phyloP scores from a whole-genome alignment of 2,329 filamentous ascomycete genomes.

The Drechslerella coelobrocha region DNA sequence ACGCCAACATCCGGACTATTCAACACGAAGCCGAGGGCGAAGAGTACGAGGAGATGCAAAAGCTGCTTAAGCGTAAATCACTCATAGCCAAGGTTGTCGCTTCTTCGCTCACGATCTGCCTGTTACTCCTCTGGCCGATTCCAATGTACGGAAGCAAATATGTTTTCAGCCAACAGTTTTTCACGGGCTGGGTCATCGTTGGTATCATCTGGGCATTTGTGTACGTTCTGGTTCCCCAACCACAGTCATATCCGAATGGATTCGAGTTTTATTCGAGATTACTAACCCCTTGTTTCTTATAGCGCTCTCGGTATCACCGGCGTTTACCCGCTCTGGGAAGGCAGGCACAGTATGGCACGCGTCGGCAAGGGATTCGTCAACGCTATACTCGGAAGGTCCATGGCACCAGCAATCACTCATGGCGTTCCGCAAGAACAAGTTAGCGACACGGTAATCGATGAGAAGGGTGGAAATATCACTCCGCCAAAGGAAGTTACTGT shows the following conservation, averaged over 20 bases:
- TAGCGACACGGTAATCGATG: slow-evolving; percentile 31
- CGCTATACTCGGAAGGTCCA: slow-evolving; percentile 25
- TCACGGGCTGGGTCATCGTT: slow-evolving; percentile 79
- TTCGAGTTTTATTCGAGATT: background rate
- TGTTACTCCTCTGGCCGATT: slow-evolving; percentile 88
- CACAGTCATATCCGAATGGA: background rate
- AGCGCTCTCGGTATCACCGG: slow-evolving; percentile 65
- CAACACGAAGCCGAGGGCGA: slow-evolving; percentile 60
- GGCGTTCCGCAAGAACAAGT: slow-evolving; percentile 44
- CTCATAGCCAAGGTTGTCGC: slow-evolving; percentile 62
- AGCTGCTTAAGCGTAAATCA: slow-evolving; percentile 59
- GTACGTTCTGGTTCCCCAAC: slow-evolving; percentile 53
- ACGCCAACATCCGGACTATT: slow-evolving; percentile 58
- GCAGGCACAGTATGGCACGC: slow-evolving; percentile 68
- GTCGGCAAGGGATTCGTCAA: slow-evolving; percentile 34
- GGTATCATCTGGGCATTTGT: slow-evolving; percentile 80
- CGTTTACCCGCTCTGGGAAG: slow-evolving; percentile 81
- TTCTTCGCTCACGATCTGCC: slow-evolving; percentile 69
- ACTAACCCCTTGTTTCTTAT: background rate
- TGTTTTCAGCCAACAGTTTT: slow-evolving; percentile 81
- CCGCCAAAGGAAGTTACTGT: slow-evolving; percentile 22
- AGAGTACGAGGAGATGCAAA: slow-evolving; percentile 49
- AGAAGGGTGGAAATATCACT: slow-evolving; percentile 16
- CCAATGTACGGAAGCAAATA: slow-evolving; percentile 85
- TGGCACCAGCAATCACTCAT: slow-evolving; percentile 27